Evolutionary conservation across 2,329 filamentous ascomycete genomes (phyloP).

Genomic region (Didymella lethalis): DNA sequence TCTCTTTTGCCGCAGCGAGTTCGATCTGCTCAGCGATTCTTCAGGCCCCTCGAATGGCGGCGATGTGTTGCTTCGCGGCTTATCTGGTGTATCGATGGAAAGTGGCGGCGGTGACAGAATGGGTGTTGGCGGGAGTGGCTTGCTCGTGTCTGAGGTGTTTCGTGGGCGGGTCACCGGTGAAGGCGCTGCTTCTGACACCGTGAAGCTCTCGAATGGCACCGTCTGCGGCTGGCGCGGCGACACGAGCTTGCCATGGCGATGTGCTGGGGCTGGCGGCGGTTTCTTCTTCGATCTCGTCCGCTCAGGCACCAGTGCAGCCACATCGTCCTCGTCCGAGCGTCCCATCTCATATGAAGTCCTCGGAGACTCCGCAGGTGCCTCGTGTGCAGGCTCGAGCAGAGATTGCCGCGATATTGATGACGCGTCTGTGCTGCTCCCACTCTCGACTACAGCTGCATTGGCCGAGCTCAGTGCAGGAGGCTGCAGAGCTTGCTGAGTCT

Average conservation of each 20-base stretch:
- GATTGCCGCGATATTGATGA: conserved; percentile 68
- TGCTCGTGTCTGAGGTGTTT: conserved; percentile 64
- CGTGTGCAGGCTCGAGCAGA: conserved; percentile 61
- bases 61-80: conserved; percentile 24
- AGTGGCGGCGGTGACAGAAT: conserved; percentile 29
- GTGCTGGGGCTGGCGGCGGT: conserved; percentile 71
- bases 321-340: conserved; percentile 60
- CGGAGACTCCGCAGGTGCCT: conserved; percentile 59
- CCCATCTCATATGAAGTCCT: conserved; percentile 67
- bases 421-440: conserved; percentile 64
- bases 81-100: conserved; percentile 36
- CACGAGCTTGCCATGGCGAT: conserved; percentile 79
- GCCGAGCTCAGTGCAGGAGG: conserved; percentile 33
- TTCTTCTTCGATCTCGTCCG: conserved; percentile 68
- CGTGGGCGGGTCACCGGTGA: conserved; percentile 33
- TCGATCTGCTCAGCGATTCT: conserved; percentile 32
- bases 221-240: conserved; percentile 56
- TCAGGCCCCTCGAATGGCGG: conserved; percentile 22
- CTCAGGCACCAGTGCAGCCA: conserved; percentile 34
- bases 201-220: conserved; percentile 46
- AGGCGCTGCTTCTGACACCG: conserved; percentile 34
- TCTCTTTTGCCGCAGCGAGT: conserved; percentile 40
- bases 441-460: conserved; percentile 46
- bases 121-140: conserved; percentile 67
- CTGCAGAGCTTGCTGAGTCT: conserved; percentile 38